Evolutionary conservation across 805 yeast genomes (phyloP).

Genomic region (Saccharomycopsis sp.): DNA sequence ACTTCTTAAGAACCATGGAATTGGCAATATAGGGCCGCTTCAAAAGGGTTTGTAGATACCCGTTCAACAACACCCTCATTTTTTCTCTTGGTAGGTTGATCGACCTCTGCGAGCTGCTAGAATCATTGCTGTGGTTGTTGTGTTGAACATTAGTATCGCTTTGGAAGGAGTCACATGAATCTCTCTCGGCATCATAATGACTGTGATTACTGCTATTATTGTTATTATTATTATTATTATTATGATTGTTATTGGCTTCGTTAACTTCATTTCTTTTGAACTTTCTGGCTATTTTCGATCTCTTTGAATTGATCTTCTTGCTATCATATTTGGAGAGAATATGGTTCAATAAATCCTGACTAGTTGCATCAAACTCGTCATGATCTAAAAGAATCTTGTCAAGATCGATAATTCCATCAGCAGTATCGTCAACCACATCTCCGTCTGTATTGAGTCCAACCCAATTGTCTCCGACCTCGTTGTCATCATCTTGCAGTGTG

Average conservation of each 20-base stretch:
- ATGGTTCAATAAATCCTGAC: constrained; percentile 6
- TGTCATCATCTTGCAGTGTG: not conserved
- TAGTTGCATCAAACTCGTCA: constrained; percentile 6
- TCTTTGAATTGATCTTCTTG: not conserved
- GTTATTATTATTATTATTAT: not conserved
- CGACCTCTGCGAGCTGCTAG: constrained; percentile 7
- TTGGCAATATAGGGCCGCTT: constrained; percentile 65
- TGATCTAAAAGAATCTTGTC: constrained; percentile 4
- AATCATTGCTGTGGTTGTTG: not conserved
- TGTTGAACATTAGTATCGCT: not conserved
- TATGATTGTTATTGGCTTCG: not conserved
- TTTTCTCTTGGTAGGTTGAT: constrained; percentile 58
- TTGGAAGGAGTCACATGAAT: not conserved
- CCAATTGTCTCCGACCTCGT: constrained; percentile 10
- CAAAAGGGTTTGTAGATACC: constrained; percentile 53
- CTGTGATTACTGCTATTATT: not conserved
- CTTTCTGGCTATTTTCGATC: not conserved
- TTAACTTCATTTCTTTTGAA: not conserved
- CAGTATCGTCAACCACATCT: constrained; percentile 26
- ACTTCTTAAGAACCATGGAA: constrained; percentile 60
- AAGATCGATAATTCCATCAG: constrained; percentile 15
- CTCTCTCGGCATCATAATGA: not conserved
- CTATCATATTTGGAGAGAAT: constrained; percentile 6
- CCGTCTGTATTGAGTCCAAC: constrained; percentile 17
- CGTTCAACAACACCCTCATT: constrained; percentile 69